phyloP scores from a whole-genome alignment of 257 asterid species.

The Ilex asprella region DNA sequence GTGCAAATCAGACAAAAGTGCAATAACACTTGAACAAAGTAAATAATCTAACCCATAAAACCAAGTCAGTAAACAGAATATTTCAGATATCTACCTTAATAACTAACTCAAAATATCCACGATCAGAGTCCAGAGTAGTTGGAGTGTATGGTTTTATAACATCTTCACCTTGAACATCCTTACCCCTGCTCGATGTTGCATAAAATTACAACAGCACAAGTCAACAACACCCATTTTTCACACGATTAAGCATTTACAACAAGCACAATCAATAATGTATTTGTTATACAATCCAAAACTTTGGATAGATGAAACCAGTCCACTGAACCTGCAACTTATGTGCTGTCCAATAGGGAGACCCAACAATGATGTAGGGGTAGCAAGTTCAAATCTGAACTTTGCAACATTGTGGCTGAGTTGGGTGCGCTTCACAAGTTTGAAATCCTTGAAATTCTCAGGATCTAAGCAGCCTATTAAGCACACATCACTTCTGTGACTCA shows the following conservation, averaged over 20 bases:
- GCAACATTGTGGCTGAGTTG: conserved; percentile 96
- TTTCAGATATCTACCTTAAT: conserved; percentile 54
- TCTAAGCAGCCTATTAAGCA: conserved; percentile 59
- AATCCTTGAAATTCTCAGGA: conserved; percentile 75
- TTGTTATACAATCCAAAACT: too few relatives aligned
- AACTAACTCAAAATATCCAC: conserved; percentile 87
- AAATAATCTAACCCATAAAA: conserved; percentile 1
- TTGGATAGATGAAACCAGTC: conserved; percentile 3
- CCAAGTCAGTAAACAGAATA: conserved; percentile 1
- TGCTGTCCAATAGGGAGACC: conserved; percentile 99
- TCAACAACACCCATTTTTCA: too few relatives aligned
- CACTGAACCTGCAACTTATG: conserved; percentile 84
- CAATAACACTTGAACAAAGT: conserved; percentile 15
- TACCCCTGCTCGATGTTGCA: conserved; percentile 57
- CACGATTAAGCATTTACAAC: too few relatives aligned
- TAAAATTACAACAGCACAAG: neutral
- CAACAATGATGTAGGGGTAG: conserved; percentile 77
- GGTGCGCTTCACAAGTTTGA: conserved; percentile 83
- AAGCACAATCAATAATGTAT: too few relatives aligned
- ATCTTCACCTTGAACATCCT: conserved; percentile 92
- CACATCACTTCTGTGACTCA: conserved; percentile 8
- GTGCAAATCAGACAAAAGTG: neutral
- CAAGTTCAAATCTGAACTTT: conserved; percentile 80
- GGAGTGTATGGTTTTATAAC: conserved; percentile 97
- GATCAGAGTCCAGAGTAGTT: conserved; percentile 93